Evolutionary conservation across 2,329 filamentous ascomycete genomes (phyloP).

Genomic region (Cladophialophora exuberans): DNA sequence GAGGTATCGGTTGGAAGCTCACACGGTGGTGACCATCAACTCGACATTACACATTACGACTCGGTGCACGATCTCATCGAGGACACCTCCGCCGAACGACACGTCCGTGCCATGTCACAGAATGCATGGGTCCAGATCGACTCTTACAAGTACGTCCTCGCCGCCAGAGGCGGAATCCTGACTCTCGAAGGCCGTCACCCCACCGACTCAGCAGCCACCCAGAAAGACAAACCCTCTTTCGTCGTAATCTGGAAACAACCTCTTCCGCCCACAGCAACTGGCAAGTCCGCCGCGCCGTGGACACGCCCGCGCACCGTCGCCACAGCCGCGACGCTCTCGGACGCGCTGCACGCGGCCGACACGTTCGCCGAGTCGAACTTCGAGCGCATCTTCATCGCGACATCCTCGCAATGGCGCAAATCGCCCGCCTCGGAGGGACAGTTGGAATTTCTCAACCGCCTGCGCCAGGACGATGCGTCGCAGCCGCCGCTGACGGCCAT

Average conservation of each 20-base stretch:
- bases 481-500: constrained; percentile 49
- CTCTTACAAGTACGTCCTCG: constrained; percentile 71
- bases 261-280: constrained; percentile 28
- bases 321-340: constrained; percentile 65
- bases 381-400: constrained; percentile 67
- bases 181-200: constrained; percentile 46
- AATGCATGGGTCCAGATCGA: constrained; percentile 82
- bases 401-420: constrained; percentile 70
- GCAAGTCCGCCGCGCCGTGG: constrained; percentile 62
- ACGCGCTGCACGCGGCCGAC: constrained; percentile 83
- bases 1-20: constrained; percentile 6
- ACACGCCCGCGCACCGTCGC: constrained; percentile 71
- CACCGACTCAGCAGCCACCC: not conserved
- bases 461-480: constrained; percentile 43
- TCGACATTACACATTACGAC: constrained; percentile 88
- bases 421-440: constrained; percentile 61
- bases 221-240: constrained; percentile 11
- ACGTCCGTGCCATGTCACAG: constrained; percentile 75
- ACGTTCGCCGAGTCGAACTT: constrained; percentile 73
- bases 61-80: constrained; percentile 88
- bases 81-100: constrained; percentile 76
- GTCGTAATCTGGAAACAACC: constrained; percentile 31
- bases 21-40: constrained; percentile 43
- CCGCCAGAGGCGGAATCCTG: constrained; percentile 65
- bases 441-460: constrained; percentile 47